Conservation (phyloP, 345 rosid species). For the thale cress (Arabidopsis thaliana) region TAIR10.1 NC_003071.7:9018001-9018500, state of each 20-base stretch:
- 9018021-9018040: neutral
- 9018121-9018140: neutral
- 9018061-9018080: too few relatives aligned
- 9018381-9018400: neutral
- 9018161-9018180: neutral
- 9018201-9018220: too few relatives aligned
- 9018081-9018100: too few relatives aligned
- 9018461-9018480: slow-evolving; percentile 30
- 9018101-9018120: neutral
- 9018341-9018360: neutral
- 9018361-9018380: neutral
- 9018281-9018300: neutral
- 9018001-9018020: neutral
- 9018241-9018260: too few relatives aligned
- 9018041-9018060: neutral
- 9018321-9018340: neutral
- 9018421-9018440: too few relatives aligned
- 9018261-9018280: neutral
- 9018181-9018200: neutral
- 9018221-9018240: too few relatives aligned
- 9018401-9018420: neutral
- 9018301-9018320: slow-evolving; percentile 1
- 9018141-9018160: neutral
- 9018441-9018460: neutral
- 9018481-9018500: neutral